Evolutionary conservation across 805 yeast species (phyloP).

Genomic region (Lipomyces sp.): DNA sequence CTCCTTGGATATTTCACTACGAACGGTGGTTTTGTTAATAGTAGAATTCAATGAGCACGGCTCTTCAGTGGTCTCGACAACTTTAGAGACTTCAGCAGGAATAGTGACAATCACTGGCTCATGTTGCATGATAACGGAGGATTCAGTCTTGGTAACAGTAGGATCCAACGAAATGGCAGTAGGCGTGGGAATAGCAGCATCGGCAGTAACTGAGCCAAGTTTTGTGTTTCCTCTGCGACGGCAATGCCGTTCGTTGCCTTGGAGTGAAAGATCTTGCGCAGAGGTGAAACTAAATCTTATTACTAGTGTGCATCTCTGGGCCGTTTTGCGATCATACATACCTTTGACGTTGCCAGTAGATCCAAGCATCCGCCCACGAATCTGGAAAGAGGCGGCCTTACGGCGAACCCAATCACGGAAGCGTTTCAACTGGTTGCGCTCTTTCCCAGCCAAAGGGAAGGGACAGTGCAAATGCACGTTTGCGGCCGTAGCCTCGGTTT

Average conservation of each 20-base stretch:
- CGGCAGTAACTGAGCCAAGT: no score
- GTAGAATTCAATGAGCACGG: no score
- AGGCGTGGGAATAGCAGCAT: no score
- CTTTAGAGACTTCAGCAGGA: no score
- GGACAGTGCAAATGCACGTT: neutral
- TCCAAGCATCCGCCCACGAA: neutral
- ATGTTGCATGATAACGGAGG: no score
- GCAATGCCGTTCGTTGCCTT: neutral
- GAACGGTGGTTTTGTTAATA: no score
- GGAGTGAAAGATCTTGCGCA: neutral
- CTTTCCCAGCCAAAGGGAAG: neutral
- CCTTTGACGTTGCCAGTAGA: neutral
- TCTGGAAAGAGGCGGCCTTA: no score
- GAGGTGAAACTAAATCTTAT: neutral
- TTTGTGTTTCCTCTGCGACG: neutral
- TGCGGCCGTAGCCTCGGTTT: neutral
- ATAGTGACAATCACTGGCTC: no score
- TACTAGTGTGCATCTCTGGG: neutral
- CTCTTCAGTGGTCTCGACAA: no score
- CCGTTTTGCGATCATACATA: neutral
- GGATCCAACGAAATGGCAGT: no score
- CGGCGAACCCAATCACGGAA: neutral
- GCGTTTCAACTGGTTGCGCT: neutral
- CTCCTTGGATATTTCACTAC: no score
- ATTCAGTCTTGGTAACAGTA: no score